phyloP scores from a whole-genome alignment of 371 early-diverging fungal genomes.

The Gilbertella persicaria region DNA sequence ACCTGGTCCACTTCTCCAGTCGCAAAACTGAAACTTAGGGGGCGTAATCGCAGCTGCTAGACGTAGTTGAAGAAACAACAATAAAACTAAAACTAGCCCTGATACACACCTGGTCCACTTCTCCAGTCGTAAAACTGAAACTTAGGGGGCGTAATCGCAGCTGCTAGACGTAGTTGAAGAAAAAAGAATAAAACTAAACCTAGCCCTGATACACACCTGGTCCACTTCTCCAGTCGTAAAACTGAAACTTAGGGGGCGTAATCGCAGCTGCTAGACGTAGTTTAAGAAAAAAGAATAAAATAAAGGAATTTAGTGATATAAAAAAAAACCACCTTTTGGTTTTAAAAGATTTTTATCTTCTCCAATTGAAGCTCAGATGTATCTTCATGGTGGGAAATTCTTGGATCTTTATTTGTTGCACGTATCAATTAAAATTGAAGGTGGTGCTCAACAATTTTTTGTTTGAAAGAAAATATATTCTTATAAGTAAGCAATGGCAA shows the following conservation, averaged over 20 bases:
- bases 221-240: background rate
- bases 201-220: background rate
- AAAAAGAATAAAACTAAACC: too few relatives aligned
- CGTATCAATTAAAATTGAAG: too few relatives aligned
- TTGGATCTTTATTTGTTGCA: too few relatives aligned
- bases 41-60: background rate
- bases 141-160: background rate
- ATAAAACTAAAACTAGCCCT: background rate
- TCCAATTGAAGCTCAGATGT: too few relatives aligned
- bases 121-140: background rate
- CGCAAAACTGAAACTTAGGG: background rate
- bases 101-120: background rate
- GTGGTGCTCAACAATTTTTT: too few relatives aligned
- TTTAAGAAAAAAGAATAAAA: background rate
- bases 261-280: background rate
- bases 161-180: background rate
- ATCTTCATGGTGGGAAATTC: too few relatives aligned
- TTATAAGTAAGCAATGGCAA: too few relatives aligned
- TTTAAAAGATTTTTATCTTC: too few relatives aligned
- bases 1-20: background rate
- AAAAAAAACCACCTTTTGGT: background rate
- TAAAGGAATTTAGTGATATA: background rate
- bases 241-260: background rate
- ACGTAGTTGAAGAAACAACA: background rate
- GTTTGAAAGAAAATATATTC: too few relatives aligned